These are phyloP conservation scores for Saccharomycopsis fodiens DNA, from an alignment of 805 yeast species.

Conservation along the genomic window DNA sequence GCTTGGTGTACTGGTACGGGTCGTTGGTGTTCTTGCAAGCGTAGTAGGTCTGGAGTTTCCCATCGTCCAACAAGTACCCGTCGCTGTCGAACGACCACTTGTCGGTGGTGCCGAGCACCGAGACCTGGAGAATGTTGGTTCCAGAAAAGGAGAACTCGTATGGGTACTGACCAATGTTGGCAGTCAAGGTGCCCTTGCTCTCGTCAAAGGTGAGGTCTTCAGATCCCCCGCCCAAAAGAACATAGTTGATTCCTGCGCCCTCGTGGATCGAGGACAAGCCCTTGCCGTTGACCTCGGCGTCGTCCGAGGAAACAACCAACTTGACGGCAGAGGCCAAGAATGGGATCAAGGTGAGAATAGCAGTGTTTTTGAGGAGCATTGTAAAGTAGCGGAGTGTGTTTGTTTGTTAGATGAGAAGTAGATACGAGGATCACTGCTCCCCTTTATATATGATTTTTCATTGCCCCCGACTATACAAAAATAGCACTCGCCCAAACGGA, in stretches of 20 bases:
- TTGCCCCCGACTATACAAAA: not conserved
- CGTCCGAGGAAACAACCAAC: not conserved
- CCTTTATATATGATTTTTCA: no score
- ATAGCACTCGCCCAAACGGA: no score
- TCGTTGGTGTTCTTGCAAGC: not conserved
- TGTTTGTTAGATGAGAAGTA: no score
- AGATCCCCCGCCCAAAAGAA: not conserved
- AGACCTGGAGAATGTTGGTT: not conserved
- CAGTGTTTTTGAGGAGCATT: no score
- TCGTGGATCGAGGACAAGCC: not conserved
- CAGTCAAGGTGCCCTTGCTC: not conserved
- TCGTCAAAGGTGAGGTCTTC: not conserved
- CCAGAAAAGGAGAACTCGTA: not conserved
- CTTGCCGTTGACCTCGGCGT: not conserved
- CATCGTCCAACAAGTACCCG: not conserved
- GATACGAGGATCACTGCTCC: no score
- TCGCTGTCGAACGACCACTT: not conserved
- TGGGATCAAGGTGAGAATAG: not conserved
- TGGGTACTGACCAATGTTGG: not conserved
- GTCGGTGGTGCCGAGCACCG: not conserved
- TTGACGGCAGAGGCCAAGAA: not conserved
- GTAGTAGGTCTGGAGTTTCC: not conserved
- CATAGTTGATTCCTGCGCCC: constrained; percentile 1
- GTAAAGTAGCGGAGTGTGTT: no score
- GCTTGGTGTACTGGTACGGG: not conserved